Evolutionary conservation across 2,329 filamentous ascomycete genomes (phyloP).

Genomic region (Hypoxylon sp.): DNA sequence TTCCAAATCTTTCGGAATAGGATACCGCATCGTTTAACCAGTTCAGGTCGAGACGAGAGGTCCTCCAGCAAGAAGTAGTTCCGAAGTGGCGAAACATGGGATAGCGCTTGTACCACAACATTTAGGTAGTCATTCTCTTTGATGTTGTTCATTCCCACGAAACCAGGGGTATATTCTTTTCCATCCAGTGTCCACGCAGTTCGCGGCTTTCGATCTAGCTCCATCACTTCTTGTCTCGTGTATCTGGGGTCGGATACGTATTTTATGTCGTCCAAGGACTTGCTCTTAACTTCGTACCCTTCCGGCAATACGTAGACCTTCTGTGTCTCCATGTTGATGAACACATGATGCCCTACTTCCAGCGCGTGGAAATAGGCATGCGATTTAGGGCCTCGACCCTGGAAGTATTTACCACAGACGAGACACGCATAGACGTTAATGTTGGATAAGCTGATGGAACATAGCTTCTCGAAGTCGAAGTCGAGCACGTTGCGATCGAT

Average conservation of each 20-base stretch:
- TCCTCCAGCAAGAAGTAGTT: constrained; percentile 93
- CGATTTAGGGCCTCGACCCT: constrained; percentile 91
- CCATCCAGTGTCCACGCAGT: constrained; percentile 80
- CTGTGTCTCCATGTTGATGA: constrained; percentile 95
- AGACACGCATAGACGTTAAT: constrained; percentile 99
- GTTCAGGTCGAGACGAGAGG: constrained; percentile 74
- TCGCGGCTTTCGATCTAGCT: constrained; percentile 73
- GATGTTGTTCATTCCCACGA: constrained; percentile 99
- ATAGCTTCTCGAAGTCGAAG: constrained; percentile 99
- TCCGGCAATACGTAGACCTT: constrained; percentile 93
- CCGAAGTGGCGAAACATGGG: constrained; percentile 87
- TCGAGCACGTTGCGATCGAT: constrained; percentile 93
- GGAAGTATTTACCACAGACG: constrained; percentile 97
- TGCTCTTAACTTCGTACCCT: constrained; percentile 94
- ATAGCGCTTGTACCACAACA: constrained; percentile 88
- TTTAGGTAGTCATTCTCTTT: constrained; percentile 99
- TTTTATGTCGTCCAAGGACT: constrained; percentile 96
- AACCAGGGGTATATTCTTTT: constrained; percentile 89
- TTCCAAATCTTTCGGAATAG: constrained; percentile 99
- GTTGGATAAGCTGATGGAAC: constrained; percentile 93
- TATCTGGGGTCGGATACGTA: constrained; percentile 94
- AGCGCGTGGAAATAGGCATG: constrained; percentile 98
- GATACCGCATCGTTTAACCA: constrained; percentile 87
- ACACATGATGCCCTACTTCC: constrained; percentile 95
- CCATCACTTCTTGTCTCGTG: constrained; percentile 79